Percentiles rank a stretch among this genome's conserved stretches.
These are phyloP conservation scores for Escallonia rubra DNA, from an alignment of 129 eudicot species.

Conservation along the genomic window DNA sequence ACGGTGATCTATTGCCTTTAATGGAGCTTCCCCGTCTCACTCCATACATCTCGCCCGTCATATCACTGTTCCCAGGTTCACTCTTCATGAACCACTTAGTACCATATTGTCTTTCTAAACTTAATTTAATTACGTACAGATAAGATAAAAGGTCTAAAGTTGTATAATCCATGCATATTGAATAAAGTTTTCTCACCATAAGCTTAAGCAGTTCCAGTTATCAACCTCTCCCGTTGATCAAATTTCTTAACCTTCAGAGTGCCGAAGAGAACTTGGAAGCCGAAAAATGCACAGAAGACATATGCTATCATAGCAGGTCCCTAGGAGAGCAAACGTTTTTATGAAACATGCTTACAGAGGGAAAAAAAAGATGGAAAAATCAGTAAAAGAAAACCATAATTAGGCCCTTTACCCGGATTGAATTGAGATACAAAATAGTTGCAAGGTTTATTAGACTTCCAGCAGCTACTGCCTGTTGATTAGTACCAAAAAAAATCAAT, in stretches of 20 bases:
- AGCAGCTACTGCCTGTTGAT: constrained; percentile 87
- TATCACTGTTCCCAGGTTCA: too few relatives aligned
- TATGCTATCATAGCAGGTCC: constrained; percentile 74
- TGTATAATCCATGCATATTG: background rate
- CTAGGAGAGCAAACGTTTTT: constrained; percentile 26
- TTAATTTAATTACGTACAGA: background rate
- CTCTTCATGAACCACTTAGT: background rate
- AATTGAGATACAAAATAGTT: constrained; percentile 68
- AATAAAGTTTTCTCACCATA: constrained; percentile 33
- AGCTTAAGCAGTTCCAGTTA: constrained; percentile 86
- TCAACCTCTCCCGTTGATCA: constrained; percentile 76
- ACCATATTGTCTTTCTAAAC: background rate
- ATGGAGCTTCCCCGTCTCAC: background rate
- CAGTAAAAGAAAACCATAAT: background rate
- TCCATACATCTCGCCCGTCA: too few relatives aligned
- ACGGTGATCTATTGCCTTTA: too few relatives aligned
- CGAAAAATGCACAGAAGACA: constrained; percentile 64
- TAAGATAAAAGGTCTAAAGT: background rate
- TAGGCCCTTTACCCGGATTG: constrained; percentile 54
- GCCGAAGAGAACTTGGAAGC: constrained; percentile 87
- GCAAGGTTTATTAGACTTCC: constrained; percentile 90
- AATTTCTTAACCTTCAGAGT: constrained; percentile 78
- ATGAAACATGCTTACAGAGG: constrained; percentile 6
- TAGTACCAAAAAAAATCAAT: background rate
- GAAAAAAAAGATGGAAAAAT: background rate